Base-by-base conservation (phyloP, 169 alveolate species). In the Theileria sp. region DNA sequence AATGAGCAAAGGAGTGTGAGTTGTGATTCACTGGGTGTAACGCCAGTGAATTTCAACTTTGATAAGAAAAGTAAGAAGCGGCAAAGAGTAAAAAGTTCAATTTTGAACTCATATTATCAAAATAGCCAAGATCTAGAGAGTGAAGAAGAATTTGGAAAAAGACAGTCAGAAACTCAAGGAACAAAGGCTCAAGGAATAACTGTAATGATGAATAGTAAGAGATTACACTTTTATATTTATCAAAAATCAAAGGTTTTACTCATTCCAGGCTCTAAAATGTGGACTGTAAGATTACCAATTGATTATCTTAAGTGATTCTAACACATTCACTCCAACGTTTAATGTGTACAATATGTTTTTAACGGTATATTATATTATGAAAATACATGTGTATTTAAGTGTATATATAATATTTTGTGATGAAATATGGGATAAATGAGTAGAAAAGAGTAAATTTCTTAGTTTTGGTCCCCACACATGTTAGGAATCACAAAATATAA, bases 221-320 rank as follows among this genome's bases (percentile, higher is more conserved):
- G 60, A 21, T 8, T 76, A 50, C 72, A 65, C 36, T 51, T 83
- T 30, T 51, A 32, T 44, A 75, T 74, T 15, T 76, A 77, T 71
- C 86, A 83, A 56, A 76, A 66, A 51, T 23, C 69, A 21, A n/a
- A 21, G 3, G 85, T 85, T 32, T 78, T 85, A 34, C 85, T 85
- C 36, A 44, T 85, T 0, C 87, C 91, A 21, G 91, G 87, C n/a
- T 70, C 88, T 3, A 61, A 21, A 26, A 85, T 85, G 91, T 85
- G 91, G 91, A 67, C 91, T 4, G 75, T 85, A 15, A 30, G 87
- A n/a, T n/a, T 85, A 13, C 77, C 84, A 4, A 32, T 15, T 7
- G 32, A 64, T 30, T 21, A 64, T 38, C 72, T 64, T 3, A 64
- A 64, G 36, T 61, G 58, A 34, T 28, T 12, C 54, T 44, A 44